Evolutionary conservation across 305 asterid species (phyloP).

Genomic region (Caryopteris hybrid): DNA sequence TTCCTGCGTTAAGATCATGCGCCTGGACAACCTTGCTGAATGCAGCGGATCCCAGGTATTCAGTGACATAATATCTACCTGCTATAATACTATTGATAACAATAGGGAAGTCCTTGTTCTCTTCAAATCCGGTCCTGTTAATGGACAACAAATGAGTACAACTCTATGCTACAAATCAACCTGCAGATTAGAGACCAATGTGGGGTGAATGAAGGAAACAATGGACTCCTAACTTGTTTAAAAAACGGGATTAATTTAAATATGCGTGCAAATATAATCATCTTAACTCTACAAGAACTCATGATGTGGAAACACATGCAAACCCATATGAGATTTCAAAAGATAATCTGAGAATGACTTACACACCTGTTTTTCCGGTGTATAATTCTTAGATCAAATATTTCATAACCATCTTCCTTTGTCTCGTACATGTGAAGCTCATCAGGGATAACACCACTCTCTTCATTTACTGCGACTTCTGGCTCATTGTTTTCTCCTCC

Average conservation of each 20-base stretch:
- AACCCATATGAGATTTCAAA: neutral
- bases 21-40: conserved; percentile 97
- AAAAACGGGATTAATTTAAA: neutral
- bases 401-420: conserved; percentile 69
- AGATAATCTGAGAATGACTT: neutral
- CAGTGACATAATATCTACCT: conserved; percentile 71
- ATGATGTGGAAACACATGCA: neutral
- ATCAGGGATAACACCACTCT: conserved; percentile 30
- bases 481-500: conserved; percentile 31
- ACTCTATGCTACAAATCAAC: conserved; percentile 43
- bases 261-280: neutral
- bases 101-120: conserved; percentile 81
- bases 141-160: conserved; percentile 50
- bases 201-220: neutral
- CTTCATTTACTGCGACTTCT: conserved; percentile 42
- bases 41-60: conserved; percentile 92
- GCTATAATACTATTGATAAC: conserved; percentile 71
- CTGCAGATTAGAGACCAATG: conserved; percentile 28
- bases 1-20: conserved; percentile 67
- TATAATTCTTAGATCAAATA: conserved; percentile 67
- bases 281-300: neutral
- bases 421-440: conserved; percentile 49
- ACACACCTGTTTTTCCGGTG: conserved; percentile 91
- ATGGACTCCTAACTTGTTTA: neutral
- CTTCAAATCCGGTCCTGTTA: conserved; percentile 97